Evolutionary conservation across 768 basidiomycete species (phyloP).

Genomic region (Suillus luteus): DNA sequence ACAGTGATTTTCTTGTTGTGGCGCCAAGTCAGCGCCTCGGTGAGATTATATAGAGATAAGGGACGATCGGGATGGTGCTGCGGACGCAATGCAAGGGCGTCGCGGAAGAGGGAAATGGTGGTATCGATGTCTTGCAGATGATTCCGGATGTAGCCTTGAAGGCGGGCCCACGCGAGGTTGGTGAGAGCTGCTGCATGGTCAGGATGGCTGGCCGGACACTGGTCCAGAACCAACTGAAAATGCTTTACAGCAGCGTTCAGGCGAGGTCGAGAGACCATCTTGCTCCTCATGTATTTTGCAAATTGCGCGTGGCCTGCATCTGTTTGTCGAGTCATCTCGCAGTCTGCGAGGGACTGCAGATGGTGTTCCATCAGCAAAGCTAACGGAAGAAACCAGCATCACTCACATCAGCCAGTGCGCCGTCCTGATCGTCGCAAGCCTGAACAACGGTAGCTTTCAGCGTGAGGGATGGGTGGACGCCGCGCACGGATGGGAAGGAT

Average conservation of each 20-base stretch:
- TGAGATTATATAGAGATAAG: not conserved
- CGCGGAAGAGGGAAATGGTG: not conserved
- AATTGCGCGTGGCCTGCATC: not conserved
- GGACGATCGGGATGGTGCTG: not conserved
- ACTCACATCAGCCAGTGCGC: not conserved
- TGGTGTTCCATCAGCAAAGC: not conserved
- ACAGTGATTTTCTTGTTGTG: not conserved
- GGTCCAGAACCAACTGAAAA: not conserved
- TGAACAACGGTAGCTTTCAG: not conserved
- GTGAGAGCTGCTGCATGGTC: not conserved
- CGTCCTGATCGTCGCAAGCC: not conserved
- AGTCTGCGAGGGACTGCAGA: not conserved
- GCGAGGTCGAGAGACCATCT: not conserved
- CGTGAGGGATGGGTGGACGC: not conserved
- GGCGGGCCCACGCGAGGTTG: constrained; percentile 3
- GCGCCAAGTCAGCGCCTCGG: not conserved
- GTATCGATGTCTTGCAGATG: not conserved
- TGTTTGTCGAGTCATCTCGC: not conserved
- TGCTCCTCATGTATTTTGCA: not conserved
- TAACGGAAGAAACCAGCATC: not conserved
- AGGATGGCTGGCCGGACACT: not conserved
- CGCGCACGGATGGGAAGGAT: not conserved
- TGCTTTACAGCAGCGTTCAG: not conserved
- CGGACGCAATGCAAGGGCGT: not conserved
- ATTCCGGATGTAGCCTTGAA: not conserved